These are phyloP conservation scores for Diplocarpon mali DNA, from an alignment of 2,329 filamentous ascomycete genomes.

Conservation along the genomic window DNA sequence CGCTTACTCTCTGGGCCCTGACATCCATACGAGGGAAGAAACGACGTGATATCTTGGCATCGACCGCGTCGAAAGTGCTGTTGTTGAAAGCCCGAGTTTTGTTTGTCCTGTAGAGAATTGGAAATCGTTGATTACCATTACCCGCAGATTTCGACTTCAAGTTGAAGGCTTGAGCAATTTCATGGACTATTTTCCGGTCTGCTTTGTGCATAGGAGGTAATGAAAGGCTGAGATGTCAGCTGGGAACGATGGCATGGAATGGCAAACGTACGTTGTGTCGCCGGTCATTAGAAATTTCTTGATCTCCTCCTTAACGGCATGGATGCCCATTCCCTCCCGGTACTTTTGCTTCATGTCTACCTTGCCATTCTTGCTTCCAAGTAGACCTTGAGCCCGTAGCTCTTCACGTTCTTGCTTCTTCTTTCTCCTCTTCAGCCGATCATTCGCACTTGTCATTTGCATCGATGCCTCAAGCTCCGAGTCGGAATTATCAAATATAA, in stretches of 20 bases:
- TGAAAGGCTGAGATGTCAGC: slow-evolving; percentile 41
- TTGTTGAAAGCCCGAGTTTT: slow-evolving; percentile 52
- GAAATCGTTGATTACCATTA: slow-evolving; percentile 59
- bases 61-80: slow-evolving; percentile 38
- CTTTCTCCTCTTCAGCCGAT: slow-evolving; percentile 59
- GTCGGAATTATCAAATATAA: slow-evolving; percentile 47
- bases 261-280: slow-evolving; percentile 46
- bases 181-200: slow-evolving; percentile 68
- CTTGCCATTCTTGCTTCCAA: slow-evolving; percentile 45
- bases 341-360: slow-evolving; percentile 58
- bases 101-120: slow-evolving; percentile 64
- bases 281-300: slow-evolving; percentile 55
- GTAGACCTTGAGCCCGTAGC: slow-evolving; percentile 51
- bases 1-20: slow-evolving; percentile 24
- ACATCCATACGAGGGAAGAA: slow-evolving; percentile 46
- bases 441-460: slow-evolving; percentile 50
- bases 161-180: slow-evolving; percentile 62
- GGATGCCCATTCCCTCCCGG: slow-evolving; percentile 55
- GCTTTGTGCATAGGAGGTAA: slow-evolving; percentile 77
- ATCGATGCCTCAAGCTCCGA: slow-evolving; percentile 54
- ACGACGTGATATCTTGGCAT: slow-evolving; percentile 37
- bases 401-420: slow-evolving; percentile 61
- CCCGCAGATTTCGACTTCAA: slow-evolving; percentile 80
- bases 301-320: slow-evolving; percentile 63
- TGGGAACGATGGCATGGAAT: neutral